A percentile compares a stretch with the other conserved stretches of the same genome.
These are phyloP conservation scores for Poronia punctata DNA, from an alignment of 495 filamentous ascomycete species.

Conservation along the genomic window DNA sequence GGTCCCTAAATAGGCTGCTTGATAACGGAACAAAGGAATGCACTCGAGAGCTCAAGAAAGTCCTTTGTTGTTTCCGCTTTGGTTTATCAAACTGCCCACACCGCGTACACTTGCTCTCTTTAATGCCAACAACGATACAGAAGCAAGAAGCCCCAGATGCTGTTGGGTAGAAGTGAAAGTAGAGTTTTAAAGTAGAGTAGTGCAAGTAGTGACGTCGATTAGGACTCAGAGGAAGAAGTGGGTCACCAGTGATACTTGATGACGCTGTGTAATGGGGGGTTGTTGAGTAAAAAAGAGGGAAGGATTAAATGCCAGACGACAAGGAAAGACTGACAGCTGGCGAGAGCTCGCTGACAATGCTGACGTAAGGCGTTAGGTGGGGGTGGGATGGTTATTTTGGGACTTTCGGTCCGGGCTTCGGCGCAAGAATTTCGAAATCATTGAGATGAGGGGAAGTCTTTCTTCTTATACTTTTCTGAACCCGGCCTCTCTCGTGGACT, in stretches of 20 bases:
- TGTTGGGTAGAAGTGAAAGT: no score
- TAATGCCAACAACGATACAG: slow-evolving; percentile 6
- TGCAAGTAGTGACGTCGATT: no score
- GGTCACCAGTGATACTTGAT: slow-evolving; percentile 6
- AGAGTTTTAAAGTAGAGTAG: no score
- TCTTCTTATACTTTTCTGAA: slow-evolving; percentile 44
- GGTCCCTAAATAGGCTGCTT: slow-evolving; percentile 17
- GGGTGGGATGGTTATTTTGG: slow-evolving; percentile 31
- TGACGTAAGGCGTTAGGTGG: slow-evolving; percentile 25
- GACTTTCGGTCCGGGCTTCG: slow-evolving; percentile 44
- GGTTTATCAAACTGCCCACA: no score
- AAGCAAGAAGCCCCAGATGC: no score
- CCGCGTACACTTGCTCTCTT: slow-evolving; percentile 9
- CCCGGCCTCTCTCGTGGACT: slow-evolving; percentile 21
- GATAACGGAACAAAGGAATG: slow-evolving; percentile 21
- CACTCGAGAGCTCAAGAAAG: slow-evolving; percentile 4
- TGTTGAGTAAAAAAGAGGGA: slow-evolving; percentile 9
- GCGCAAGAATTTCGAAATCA: slow-evolving; percentile 37
- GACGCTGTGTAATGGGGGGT: no score
- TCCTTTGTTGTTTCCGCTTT: slow-evolving; percentile 17
- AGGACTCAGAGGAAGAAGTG: slow-evolving; percentile 23
- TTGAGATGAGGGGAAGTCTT: slow-evolving; percentile 36
- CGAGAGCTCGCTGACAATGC: slow-evolving; percentile 18
- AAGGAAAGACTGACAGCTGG: slow-evolving; percentile 23
- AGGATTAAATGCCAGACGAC: slow-evolving; percentile 7